Conservation (phyloP, 176 grass and related monocot genomes). For the Aegilops longissima region DNA sequence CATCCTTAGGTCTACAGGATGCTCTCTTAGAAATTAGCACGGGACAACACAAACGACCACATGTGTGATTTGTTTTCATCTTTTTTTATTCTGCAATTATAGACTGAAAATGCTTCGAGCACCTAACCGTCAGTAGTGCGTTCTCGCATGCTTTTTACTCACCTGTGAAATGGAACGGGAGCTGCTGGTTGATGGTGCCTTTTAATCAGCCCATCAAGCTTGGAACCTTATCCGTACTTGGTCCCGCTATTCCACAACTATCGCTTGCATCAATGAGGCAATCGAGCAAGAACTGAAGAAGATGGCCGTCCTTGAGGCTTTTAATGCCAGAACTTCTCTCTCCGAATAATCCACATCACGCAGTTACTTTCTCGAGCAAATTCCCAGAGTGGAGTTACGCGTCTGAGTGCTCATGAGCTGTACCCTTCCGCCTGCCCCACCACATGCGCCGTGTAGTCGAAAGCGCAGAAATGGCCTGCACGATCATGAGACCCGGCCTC, state of each 20-base stretch:
- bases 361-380: not conserved
- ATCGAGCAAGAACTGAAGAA: not conserved
- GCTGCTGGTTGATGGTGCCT: not conserved
- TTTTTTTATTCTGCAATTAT: not conserved
- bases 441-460: not conserved
- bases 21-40: too few relatives aligned
- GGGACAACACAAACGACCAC: too few relatives aligned
- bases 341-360: not conserved
- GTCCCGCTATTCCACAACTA: not conserved
- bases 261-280: not conserved
- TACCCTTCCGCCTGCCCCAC: not conserved
- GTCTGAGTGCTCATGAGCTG: not conserved
- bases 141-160: too few relatives aligned
- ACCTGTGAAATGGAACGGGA: not conserved
- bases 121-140: not conserved
- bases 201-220: not conserved
- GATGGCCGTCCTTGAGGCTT: not conserved
- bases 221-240: not conserved
- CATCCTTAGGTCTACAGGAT: too few relatives aligned
- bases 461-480: conserved; percentile 10
- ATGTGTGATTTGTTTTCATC: not conserved
- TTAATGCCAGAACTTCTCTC: not conserved
- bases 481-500: not conserved
- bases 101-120: not conserved
- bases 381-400: not conserved